phyloP scores from a whole-genome alignment of 257 asterid species.

The Mitragyna speciosa region DNA sequence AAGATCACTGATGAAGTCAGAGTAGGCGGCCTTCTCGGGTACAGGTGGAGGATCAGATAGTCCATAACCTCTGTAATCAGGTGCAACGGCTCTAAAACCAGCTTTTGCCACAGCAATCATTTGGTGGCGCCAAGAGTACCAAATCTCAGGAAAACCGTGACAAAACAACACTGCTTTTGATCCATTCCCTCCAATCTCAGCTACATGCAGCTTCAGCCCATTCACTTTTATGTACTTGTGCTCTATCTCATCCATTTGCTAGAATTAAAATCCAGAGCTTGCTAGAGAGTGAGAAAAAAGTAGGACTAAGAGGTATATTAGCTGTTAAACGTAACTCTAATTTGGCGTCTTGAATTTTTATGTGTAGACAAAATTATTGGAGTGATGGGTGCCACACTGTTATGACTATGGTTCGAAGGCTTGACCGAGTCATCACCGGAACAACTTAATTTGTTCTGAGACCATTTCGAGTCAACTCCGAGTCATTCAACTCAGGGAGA shows the following conservation, averaged over 20 bases:
- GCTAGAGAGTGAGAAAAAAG: too few relatives aligned
- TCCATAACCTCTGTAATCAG: conserved; percentile 64
- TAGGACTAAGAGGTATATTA: too few relatives aligned
- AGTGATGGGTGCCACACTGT: too few relatives aligned
- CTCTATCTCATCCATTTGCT: conserved; percentile 27
- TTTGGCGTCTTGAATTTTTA: too few relatives aligned
- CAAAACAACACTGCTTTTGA: conserved; percentile 24
- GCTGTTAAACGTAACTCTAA: too few relatives aligned
- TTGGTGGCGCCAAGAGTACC: conserved; percentile 44
- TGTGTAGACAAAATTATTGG: too few relatives aligned
- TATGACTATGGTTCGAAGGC: too few relatives aligned
- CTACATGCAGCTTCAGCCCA: conserved; percentile 30
- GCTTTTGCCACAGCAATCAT: conserved; percentile 40
- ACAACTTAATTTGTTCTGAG: too few relatives aligned
- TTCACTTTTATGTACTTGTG: conserved; percentile 28
- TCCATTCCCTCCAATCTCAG: conserved; percentile 26
- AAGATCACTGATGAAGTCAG: conserved; percentile 40
- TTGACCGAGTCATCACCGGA: too few relatives aligned
- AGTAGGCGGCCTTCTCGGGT: conserved; percentile 42
- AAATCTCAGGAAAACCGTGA: conserved; percentile 37
- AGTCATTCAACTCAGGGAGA: too few relatives aligned
- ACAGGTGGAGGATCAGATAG: conserved; percentile 49
- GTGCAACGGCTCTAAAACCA: conserved; percentile 54
- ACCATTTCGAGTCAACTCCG: too few relatives aligned
- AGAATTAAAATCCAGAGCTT: too few relatives aligned